Percentiles rank a stretch among this genome's conserved stretches.
phyloP scores from a whole-genome alignment of 2,329 filamentous ascomycete species.

The Herpotrichia juniperi region DNA sequence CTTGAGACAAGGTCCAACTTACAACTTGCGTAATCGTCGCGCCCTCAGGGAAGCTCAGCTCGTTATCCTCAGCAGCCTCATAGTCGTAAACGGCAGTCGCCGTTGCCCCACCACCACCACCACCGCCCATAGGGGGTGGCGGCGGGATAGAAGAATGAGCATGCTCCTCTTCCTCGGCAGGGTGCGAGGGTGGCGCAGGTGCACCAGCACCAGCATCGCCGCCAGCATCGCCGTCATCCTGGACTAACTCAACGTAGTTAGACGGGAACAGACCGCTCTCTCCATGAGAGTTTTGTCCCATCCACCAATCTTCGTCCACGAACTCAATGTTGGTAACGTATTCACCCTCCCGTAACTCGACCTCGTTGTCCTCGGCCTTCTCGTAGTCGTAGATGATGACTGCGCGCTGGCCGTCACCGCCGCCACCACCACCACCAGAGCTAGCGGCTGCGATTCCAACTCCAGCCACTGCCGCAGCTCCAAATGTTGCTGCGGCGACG shows the following conservation, averaged over 20 bases:
- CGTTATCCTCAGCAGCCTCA: conserved; percentile 93
- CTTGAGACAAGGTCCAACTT: conserved; percentile 47
- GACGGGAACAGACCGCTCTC: conserved; percentile 92
- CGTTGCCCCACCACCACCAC: conserved; percentile 63
- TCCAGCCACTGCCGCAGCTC: conserved; percentile 49
- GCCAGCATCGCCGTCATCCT: conserved; percentile 58
- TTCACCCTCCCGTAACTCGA: conserved; percentile 88
- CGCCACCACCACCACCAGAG: conserved; percentile 41
- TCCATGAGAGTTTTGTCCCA: conserved; percentile 84
- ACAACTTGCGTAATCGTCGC: conserved; percentile 80
- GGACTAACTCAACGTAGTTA: conserved; percentile 92
- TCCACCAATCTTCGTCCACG: conserved; percentile 99
- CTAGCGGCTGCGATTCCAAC: conserved; percentile 48
- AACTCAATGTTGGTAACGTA: conserved; percentile 91
- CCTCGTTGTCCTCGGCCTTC: conserved; percentile 95
- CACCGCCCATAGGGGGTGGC: conserved; percentile 44
- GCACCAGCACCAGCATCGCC: conserved; percentile 40
- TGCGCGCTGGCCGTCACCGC: conserved; percentile 69
- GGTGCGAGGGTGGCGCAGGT: conserved; percentile 48
- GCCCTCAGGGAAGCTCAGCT: conserved; percentile 84
- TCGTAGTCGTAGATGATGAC: conserved; percentile 94
- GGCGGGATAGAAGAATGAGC: conserved; percentile 35
- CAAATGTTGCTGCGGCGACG: conserved; percentile 53
- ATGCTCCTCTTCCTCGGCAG: conserved; percentile 45
- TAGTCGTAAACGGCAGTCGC: conserved; percentile 94